A percentile compares a stretch with the other conserved stretches of the same genome.
phyloP scores from a whole-genome alignment of 768 basidiomycete species.

The Cytidiella melzeri region DNA sequence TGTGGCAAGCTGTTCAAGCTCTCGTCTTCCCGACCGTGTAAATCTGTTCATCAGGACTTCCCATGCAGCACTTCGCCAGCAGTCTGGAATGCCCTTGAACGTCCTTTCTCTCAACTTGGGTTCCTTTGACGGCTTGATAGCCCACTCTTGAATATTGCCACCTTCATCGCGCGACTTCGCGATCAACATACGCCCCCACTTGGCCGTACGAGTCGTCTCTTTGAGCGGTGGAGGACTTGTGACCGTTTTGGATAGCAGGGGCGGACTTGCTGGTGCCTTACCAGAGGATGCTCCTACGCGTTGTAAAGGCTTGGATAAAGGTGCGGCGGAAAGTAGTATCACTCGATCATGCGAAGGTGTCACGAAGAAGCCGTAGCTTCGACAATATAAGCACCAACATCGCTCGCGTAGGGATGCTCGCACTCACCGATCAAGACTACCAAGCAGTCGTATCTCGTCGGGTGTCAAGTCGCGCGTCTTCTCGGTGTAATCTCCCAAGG shows the following conservation, averaged over 20 bases:
- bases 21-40: slow-evolving; percentile 39
- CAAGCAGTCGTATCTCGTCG: slow-evolving; percentile 68
- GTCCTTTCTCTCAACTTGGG: slow-evolving; percentile 66
- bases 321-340: slow-evolving; percentile 57
- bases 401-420: not conserved
- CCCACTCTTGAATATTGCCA: slow-evolving; percentile 73
- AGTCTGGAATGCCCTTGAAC: slow-evolving; percentile 95
- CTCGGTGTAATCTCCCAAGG: slow-evolving; percentile 50
- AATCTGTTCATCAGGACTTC: slow-evolving; percentile 64
- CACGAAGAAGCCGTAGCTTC: slow-evolving; percentile 89
- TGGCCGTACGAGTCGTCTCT: slow-evolving; percentile 73
- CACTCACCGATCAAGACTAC: slow-evolving; percentile 81
- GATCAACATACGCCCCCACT: slow-evolving; percentile 91
- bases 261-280: slow-evolving; percentile 39
- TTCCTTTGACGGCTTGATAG: slow-evolving; percentile 55
- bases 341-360: slow-evolving; percentile 80
- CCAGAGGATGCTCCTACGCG: slow-evolving; percentile 28
- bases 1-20: slow-evolving; percentile 36
- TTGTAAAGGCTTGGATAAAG: slow-evolving; percentile 54
- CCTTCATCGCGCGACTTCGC: slow-evolving; percentile 66
- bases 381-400: slow-evolving; percentile 6
- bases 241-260: slow-evolving; percentile 40
- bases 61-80: slow-evolving; percentile 94
- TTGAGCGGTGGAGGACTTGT: slow-evolving; percentile 42
- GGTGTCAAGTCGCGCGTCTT: slow-evolving; percentile 61